These are phyloP conservation scores for Vitis hybrid DNA, from an alignment of 177 flowering plant genomes.

Conservation along the genomic window DNA sequence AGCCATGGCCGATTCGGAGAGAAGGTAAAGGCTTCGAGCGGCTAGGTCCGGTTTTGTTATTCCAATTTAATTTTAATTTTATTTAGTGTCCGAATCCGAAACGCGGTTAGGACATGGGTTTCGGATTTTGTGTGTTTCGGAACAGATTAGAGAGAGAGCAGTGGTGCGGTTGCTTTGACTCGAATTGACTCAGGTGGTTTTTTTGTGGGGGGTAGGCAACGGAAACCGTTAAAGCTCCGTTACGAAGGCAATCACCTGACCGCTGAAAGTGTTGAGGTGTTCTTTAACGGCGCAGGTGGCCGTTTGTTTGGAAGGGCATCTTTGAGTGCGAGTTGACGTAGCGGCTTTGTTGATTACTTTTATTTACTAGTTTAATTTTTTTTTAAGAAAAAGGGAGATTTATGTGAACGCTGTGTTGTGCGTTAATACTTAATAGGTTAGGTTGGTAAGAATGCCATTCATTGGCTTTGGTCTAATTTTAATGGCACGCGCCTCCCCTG, in stretches of 20 bases:
- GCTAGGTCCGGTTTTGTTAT: neutral
- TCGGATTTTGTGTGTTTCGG: conserved; percentile 2
- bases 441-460: too few species aligned
- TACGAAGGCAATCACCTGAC: conserved; percentile 15
- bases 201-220: conserved; percentile 8
- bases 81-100: conserved; percentile 20
- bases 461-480: neutral
- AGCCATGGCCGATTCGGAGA: conserved; percentile 32
- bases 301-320: neutral
- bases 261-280: conserved; percentile 10
- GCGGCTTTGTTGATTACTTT: neutral
- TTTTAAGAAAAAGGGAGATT: neutral
- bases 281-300: conserved; percentile 19
- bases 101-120: conserved; percentile 6
- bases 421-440: too few species aligned
- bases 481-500: too few species aligned
- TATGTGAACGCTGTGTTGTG: neutral
- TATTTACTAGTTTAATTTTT: neutral
- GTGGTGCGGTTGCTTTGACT: conserved; percentile 25
- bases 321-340: neutral
- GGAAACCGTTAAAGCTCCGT: conserved; percentile 30
- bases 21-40: conserved; percentile 23
- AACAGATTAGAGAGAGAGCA: conserved; percentile 1
- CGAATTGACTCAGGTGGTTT: conserved; percentile 40
- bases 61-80: conserved; percentile 1